Evolutionary conservation across 169 alveolate genomes (phyloP).

Genomic region (Eimeria zaria): DNA sequence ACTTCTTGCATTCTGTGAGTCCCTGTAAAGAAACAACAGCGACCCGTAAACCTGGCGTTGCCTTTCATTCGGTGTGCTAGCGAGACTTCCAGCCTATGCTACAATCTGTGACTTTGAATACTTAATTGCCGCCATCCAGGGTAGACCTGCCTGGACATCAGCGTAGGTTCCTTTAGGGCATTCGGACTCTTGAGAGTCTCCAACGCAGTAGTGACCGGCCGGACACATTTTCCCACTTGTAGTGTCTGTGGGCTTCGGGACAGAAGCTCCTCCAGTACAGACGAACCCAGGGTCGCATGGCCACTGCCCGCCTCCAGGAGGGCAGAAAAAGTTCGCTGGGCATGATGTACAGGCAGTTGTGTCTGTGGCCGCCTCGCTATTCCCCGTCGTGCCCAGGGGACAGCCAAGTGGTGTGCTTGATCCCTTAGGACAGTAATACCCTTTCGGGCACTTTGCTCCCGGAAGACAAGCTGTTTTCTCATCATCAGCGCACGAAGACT

Average conservation of each 20-base stretch:
- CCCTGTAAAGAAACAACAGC: background rate
- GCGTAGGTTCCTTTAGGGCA: slow-evolving; percentile 63
- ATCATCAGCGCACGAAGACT: slow-evolving; percentile 4
- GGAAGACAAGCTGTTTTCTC: slow-evolving; percentile 56
- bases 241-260: slow-evolving; percentile 29
- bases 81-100: background rate
- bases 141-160: slow-evolving; percentile 23
- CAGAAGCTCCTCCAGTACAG: slow-evolving; percentile 71
- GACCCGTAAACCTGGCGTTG: background rate
- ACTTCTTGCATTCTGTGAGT: slow-evolving; percentile 33
- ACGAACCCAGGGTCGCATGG: slow-evolving; percentile 75
- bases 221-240: slow-evolving; percentile 12
- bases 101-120: background rate
- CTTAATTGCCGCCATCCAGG: background rate
- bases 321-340: slow-evolving; percentile 44
- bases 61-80: background rate
- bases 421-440: slow-evolving; percentile 86
- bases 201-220: slow-evolving; percentile 66
- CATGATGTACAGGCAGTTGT: background rate
- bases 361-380: background rate
- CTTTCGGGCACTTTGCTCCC: slow-evolving; percentile 85
- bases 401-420: slow-evolving; percentile 72
- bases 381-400: slow-evolving; percentile 70
- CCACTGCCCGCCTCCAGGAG: slow-evolving; percentile 73
- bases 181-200: background rate